Conservation (phyloP, 441 rosid genomes). For the Iberis amara region DNA sequence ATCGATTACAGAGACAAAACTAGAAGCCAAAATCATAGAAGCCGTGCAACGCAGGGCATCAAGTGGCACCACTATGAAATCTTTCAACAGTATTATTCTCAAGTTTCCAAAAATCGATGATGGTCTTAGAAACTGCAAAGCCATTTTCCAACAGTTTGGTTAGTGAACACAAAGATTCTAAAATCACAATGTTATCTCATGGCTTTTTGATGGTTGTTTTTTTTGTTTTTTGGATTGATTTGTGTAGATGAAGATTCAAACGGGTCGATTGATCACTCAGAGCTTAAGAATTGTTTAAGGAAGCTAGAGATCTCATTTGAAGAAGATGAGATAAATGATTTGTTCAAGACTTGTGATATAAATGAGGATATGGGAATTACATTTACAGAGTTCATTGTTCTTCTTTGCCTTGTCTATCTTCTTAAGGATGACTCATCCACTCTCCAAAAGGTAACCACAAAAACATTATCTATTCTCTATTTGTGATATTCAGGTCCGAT, state of each 20-base stretch:
- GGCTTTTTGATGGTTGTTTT: constrained; percentile 5
- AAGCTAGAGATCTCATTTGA: constrained; percentile 65
- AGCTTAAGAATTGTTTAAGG: constrained; percentile 62
- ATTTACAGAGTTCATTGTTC: constrained; percentile 86
- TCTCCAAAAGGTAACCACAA: constrained; percentile 47
- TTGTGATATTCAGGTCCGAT: no score
- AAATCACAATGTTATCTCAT: neutral
- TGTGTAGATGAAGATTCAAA: constrained; percentile 74
- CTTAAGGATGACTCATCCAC: constrained; percentile 62
- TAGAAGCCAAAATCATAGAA: constrained; percentile 78
- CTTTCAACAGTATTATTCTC: constrained; percentile 75
- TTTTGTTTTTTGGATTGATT: constrained; percentile 4
- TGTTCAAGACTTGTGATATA: constrained; percentile 77
- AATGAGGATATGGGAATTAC: constrained; percentile 69
- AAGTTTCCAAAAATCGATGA: constrained; percentile 89
- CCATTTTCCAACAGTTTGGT: constrained; percentile 81
- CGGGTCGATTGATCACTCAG: constrained; percentile 68
- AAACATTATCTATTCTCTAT: constrained; percentile 28
- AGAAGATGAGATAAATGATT: constrained; percentile 76
- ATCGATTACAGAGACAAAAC: constrained; percentile 58
- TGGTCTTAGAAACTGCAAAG: constrained; percentile 72
- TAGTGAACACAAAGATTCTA: constrained; percentile 14
- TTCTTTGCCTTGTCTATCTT: constrained; percentile 84
- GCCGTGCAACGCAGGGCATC: constrained; percentile 67
- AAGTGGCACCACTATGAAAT: constrained; percentile 58